Evolutionary conservation across 176 grass and related monocot genomes (phyloP).

Genomic region (Musa schizocarpa): DNA sequence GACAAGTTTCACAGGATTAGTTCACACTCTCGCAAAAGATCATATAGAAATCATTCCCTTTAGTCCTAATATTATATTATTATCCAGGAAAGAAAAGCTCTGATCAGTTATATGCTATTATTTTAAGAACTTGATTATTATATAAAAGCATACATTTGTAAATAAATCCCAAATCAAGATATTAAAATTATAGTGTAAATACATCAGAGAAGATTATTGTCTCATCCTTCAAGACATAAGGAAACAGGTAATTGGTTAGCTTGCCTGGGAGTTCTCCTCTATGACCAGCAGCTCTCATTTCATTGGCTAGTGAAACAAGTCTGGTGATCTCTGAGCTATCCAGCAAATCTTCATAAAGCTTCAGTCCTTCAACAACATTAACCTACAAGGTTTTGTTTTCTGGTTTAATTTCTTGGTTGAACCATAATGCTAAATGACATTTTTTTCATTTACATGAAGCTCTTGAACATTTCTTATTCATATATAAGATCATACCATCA

Average conservation of each 20-base stretch:
- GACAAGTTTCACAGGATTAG: no score
- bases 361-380: slow-evolving; percentile 85
- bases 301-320: slow-evolving; percentile 64
- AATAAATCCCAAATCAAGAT: background rate
- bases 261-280: slow-evolving; percentile 64
- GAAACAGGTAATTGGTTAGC: background rate
- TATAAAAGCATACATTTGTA: background rate
- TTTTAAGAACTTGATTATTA: background rate
- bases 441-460: slow-evolving; percentile 7
- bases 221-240: background rate
- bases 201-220: background rate
- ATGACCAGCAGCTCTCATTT: slow-evolving; percentile 54
- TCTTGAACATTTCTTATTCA: background rate
- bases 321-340: slow-evolving; percentile 39
- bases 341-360: slow-evolving; percentile 75
- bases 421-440: background rate
- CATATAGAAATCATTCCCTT: no score
- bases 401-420: background rate
- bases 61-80: background rate
- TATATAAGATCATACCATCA: slow-evolving; percentile 24
- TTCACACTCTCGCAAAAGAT: no score
- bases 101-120: background rate
- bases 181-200: background rate
- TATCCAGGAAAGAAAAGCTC: background rate
- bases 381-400: slow-evolving; percentile 22